Evolutionary conservation across 140 eudicot genomes (phyloP).

Genomic region (Flaveria floridana): DNA sequence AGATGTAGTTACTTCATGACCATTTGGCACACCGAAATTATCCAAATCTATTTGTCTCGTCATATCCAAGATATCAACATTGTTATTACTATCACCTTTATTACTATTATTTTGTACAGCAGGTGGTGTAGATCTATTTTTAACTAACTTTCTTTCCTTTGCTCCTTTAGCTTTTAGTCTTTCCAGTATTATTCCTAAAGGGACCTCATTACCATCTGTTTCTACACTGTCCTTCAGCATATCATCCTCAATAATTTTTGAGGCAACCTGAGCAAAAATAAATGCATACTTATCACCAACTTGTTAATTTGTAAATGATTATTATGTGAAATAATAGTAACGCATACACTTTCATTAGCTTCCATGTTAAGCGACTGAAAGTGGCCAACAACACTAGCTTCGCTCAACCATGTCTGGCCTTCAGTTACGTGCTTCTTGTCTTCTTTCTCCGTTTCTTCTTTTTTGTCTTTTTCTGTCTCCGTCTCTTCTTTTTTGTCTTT

Average conservation of each 20-base stretch:
- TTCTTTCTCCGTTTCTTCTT: background rate
- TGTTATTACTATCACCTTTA: constrained; percentile 26
- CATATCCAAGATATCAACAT: constrained; percentile 56
- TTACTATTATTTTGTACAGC: constrained; percentile 32
- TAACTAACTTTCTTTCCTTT: constrained; percentile 55
- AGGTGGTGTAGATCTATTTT: constrained; percentile 43
- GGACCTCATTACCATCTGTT: constrained; percentile 68
- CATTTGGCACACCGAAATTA: constrained; percentile 42
- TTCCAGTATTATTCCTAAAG: constrained; percentile 71
- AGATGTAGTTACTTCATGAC: constrained; percentile 40
- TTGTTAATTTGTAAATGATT: constrained; percentile 16
- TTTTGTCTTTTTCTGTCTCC: constrained; percentile 27
- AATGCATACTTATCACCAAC: constrained; percentile 1
- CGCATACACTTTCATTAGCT: constrained; percentile 68
- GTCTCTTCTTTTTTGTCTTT: constrained; percentile 20
- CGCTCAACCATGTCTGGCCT: constrained; percentile 82
- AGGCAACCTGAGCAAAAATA: constrained; percentile 43
- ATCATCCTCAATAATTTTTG: constrained; percentile 57
- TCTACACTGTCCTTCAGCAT: constrained; percentile 69
- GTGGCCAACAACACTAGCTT: constrained; percentile 59
- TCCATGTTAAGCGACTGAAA: constrained; percentile 71
- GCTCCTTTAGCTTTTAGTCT: constrained; percentile 73
- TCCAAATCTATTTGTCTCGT: constrained; percentile 69
- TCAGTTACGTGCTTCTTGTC: constrained; percentile 41
- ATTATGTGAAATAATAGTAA: constrained; percentile 11